Conservation (phyloP, 192 early-diverging fungal species). For the Coemansia interrupta region DNA sequence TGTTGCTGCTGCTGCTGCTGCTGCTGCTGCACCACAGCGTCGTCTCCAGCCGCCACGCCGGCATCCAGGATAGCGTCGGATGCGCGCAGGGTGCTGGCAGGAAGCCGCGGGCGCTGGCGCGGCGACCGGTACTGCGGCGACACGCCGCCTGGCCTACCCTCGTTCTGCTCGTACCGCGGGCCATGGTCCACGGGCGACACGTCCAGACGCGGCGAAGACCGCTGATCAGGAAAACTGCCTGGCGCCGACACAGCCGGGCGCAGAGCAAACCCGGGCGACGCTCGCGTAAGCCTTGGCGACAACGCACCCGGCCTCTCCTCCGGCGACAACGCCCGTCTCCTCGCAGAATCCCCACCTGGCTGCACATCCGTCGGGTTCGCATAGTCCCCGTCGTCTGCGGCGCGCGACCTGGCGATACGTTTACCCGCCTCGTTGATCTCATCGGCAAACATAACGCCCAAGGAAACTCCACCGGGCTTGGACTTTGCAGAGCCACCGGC, state of each 20-base stretch:
- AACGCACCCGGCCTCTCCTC: too few species aligned
- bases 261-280: neutral
- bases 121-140: slow-evolving; percentile 35
- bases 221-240: slow-evolving; percentile 4
- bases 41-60: neutral
- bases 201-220: slow-evolving; percentile 16
- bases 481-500: neutral
- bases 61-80: neutral
- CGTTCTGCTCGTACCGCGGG: slow-evolving; percentile 40
- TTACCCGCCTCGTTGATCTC: slow-evolving; percentile 7
- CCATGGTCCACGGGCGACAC: slow-evolving; percentile 28
- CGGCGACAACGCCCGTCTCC: slow-evolving; percentile 4
- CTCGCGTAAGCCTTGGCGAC: neutral
- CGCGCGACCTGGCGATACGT: neutral
- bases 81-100: slow-evolving; percentile 2
- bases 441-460: neutral
- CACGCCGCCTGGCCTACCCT: slow-evolving; percentile 17
- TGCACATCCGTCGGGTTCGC: neutral
- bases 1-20: neutral
- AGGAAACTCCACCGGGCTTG: neutral
- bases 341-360: neutral
- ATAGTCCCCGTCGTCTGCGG: neutral
- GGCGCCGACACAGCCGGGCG: slow-evolving; percentile 1
- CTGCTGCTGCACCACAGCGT: slow-evolving; percentile 1
- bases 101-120: slow-evolving; percentile 24